These are phyloP conservation scores for Scytalidium sp. DNA, from an alignment of 2,329 filamentous ascomycete species.

Conservation along the genomic window DNA sequence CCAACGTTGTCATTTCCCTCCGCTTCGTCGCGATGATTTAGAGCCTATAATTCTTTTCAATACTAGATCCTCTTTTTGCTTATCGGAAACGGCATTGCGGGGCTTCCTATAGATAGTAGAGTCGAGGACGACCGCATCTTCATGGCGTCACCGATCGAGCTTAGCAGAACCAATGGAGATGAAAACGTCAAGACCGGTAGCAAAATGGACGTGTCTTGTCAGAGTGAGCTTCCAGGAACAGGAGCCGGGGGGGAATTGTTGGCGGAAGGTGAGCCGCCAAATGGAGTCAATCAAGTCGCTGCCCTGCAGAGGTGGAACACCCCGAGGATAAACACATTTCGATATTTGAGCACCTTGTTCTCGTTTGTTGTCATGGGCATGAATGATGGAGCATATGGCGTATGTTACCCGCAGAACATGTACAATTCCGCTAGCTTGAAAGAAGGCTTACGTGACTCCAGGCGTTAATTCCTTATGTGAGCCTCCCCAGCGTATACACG, in stretches of 20 bases:
- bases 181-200: not conserved
- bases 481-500: constrained; percentile 3
- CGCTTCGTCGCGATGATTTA: not conserved
- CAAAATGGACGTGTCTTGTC: not conserved
- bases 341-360: constrained; percentile 57
- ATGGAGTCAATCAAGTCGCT: constrained; percentile 12
- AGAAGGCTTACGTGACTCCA: constrained; percentile 25
- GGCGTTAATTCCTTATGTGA: constrained; percentile 43
- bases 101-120: too few species aligned
- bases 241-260: not conserved
- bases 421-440: constrained; percentile 31
- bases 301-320: constrained; percentile 59
- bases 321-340: constrained; percentile 55
- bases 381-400: constrained; percentile 65
- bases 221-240: not conserved
- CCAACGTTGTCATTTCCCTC: not conserved
- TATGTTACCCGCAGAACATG: constrained; percentile 33
- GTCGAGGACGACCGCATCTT: too few species aligned
- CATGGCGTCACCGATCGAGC: not conserved
- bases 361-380: constrained; percentile 64
- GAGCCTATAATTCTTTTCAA: not conserved
- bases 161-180: not conserved
- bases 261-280: not conserved
- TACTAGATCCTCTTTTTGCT: too few species aligned
- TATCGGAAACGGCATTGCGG: too few species aligned